A percentile compares a stretch with the other conserved stretches of the same genome.
Conservation (phyloP, 805 yeast species). For the Saturnispora galanensis region DNA sequence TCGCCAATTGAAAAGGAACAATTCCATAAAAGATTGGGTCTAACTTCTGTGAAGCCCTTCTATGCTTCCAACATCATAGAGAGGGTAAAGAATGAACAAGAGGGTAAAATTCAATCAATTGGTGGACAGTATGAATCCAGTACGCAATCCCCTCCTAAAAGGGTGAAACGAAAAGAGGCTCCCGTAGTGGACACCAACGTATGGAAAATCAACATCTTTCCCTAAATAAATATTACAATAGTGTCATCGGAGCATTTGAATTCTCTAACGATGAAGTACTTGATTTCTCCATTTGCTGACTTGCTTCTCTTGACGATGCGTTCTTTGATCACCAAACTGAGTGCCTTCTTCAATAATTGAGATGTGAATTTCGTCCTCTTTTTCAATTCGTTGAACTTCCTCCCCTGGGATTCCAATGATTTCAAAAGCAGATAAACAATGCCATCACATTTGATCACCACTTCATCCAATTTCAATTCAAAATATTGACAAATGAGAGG, state of each 20-base stretch:
- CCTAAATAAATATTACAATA: too few relatives aligned
- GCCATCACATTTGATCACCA: conserved; percentile 1
- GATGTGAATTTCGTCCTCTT: not conserved
- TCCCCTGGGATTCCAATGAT: not conserved
- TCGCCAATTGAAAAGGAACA: not conserved
- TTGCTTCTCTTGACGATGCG: too few relatives aligned
- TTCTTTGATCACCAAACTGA: too few relatives aligned
- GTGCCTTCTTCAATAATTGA: too few relatives aligned
- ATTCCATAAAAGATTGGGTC: not conserved
- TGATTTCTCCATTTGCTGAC: too few relatives aligned
- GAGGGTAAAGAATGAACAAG: not conserved
- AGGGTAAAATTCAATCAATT: not conserved
- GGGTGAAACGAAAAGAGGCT: not conserved
- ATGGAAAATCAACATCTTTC: too few relatives aligned
- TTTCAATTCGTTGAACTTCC: not conserved
- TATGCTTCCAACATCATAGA: conserved; percentile 6
- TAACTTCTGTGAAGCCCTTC: not conserved
- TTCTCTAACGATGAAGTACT: too few relatives aligned
- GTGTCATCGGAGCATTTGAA: too few relatives aligned
- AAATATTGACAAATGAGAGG: conserved; percentile 2
- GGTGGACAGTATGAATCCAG: conserved; percentile 3
- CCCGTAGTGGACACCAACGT: too few relatives aligned
- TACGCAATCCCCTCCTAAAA: not conserved
- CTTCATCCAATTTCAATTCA: conserved; percentile 1
- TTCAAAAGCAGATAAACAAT: not conserved